These are phyloP conservation scores for Brassica incana DNA, from an alignment of 345 rosid genomes.

Conservation along the genomic window DNA sequence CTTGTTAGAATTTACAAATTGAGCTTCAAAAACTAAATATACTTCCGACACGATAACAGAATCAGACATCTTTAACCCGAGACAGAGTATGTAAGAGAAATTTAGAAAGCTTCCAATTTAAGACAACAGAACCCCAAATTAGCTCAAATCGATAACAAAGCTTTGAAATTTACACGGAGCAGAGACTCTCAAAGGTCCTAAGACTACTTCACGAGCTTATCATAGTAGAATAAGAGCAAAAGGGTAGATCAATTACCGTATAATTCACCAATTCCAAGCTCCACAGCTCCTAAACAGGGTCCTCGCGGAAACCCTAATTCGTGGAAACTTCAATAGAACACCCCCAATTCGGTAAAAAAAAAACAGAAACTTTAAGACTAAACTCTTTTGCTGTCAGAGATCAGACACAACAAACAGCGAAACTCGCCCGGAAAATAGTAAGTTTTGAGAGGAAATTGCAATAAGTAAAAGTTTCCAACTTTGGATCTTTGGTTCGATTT, in stretches of 20 bases:
- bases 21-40: conserved; percentile 22
- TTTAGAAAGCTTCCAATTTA: conserved; percentile 3
- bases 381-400: conserved; percentile 14
- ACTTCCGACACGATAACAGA: neutral
- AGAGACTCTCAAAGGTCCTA: conserved; percentile 14
- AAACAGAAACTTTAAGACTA: conserved; percentile 10
- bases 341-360: conserved; percentile 9
- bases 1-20: conserved; percentile 26
- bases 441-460: conserved; percentile 8
- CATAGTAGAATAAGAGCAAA: conserved; percentile 18
- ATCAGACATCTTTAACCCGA: neutral
- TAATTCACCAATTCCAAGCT: conserved; percentile 25
- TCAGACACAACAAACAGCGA: conserved; percentile 35
- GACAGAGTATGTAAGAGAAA: neutral
- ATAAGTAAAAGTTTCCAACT: conserved; percentile 25
- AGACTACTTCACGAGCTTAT: conserved; percentile 8
- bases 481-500: conserved; percentile 27
- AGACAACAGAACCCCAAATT: conserved; percentile 25
- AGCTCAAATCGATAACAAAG: conserved; percentile 19
- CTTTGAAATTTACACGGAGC: neutral
- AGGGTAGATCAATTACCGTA: conserved; percentile 29
- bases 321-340: neutral
- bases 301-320: conserved; percentile 38
- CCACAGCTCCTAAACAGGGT: conserved; percentile 23
- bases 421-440: conserved; percentile 9